phyloP scores from a whole-genome alignment of 2,329 filamentous ascomycete species.

The Stachybotrys chlorohalonatus region DNA sequence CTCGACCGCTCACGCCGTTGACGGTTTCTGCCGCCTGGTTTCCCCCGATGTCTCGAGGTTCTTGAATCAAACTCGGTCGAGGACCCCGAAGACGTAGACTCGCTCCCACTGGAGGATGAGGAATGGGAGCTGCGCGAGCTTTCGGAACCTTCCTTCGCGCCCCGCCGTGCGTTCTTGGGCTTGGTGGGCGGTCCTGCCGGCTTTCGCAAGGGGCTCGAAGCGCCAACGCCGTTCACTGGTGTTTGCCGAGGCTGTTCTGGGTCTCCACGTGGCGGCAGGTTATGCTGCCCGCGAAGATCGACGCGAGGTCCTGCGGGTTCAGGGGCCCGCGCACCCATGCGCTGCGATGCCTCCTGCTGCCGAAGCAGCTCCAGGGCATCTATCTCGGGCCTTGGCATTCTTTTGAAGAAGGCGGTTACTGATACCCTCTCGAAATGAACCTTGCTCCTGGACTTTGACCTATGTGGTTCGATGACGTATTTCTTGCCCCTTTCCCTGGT shows the following conservation, averaged over 20 bases:
- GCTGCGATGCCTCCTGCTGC: not conserved
- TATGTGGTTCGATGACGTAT: conserved; percentile 5
- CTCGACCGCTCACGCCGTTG: not conserved
- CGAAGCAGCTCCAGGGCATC: not conserved
- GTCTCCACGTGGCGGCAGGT: no score
- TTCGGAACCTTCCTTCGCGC: conserved; percentile 7
- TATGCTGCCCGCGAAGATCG: no score
- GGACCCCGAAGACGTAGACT: not conserved
- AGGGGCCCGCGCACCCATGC: no score
- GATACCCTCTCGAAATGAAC: conserved; percentile 17
- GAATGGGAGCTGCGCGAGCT: not conserved
- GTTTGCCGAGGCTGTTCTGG: no score
- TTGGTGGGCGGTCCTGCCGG: conserved; percentile 25
- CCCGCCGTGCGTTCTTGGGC: conserved; percentile 20
- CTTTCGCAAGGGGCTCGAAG: not conserved
- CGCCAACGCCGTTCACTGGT: no score
- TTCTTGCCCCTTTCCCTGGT: conserved; percentile 8
- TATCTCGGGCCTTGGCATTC: not conserved
- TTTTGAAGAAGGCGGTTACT: not conserved
- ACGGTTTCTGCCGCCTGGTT: not conserved
- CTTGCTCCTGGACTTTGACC: conserved; percentile 18
- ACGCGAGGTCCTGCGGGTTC: no score
- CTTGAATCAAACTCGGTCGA: not conserved
- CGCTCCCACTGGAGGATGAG: not conserved
- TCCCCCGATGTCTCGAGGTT: not conserved